Evolutionary conservation across 495 filamentous ascomycete species (phyloP).

Genomic region (Daldinia bambusicola): DNA sequence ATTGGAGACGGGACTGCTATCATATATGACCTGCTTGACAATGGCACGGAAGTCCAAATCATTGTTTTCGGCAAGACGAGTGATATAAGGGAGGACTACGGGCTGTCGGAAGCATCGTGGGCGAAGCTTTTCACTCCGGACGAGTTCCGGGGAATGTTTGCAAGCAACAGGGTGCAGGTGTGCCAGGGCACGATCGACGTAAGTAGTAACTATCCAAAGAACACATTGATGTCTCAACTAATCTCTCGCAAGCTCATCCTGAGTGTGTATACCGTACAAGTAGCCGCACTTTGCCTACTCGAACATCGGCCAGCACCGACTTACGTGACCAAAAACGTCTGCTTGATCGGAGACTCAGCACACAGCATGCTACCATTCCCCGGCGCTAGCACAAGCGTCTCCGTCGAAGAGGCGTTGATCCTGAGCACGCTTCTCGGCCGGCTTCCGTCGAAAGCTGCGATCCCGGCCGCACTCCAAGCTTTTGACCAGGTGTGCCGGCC

Average conservation of each 20-base stretch:
- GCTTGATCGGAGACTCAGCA: conserved; percentile 44
- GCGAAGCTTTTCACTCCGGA: conserved; percentile 46
- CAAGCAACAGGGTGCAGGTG: conserved; percentile 30
- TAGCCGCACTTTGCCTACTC: conserved; percentile 40
- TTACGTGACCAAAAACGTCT: conserved; percentile 40
- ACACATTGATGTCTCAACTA: not conserved
- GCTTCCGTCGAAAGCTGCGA: conserved; percentile 32
- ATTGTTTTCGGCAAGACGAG: conserved; percentile 26
- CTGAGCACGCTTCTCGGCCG: conserved; percentile 41
- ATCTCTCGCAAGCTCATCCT: conserved; percentile 33
- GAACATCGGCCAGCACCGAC: conserved; percentile 42
- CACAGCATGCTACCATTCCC: conserved; percentile 44
- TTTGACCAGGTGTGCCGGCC: conserved; percentile 46
- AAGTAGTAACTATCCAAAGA: conserved; percentile 10
- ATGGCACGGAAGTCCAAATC: conserved; percentile 41
- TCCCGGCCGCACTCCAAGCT: conserved; percentile 43
- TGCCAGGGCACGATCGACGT: conserved; percentile 44
- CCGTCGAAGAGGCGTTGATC: conserved; percentile 42
- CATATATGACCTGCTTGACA: conserved; percentile 36
- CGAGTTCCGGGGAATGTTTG: conserved; percentile 44
- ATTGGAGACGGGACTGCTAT: conserved; percentile 40
- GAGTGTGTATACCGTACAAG: conserved; percentile 47
- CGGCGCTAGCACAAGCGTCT: conserved; percentile 29
- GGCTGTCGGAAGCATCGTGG: conserved; percentile 24
- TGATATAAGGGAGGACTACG: conserved; percentile 22